Percentiles rank a stretch among this genome's conserved stretches.
Conservation (phyloP, 306 rosid genomes). For the Luffa acutangula region DNA sequence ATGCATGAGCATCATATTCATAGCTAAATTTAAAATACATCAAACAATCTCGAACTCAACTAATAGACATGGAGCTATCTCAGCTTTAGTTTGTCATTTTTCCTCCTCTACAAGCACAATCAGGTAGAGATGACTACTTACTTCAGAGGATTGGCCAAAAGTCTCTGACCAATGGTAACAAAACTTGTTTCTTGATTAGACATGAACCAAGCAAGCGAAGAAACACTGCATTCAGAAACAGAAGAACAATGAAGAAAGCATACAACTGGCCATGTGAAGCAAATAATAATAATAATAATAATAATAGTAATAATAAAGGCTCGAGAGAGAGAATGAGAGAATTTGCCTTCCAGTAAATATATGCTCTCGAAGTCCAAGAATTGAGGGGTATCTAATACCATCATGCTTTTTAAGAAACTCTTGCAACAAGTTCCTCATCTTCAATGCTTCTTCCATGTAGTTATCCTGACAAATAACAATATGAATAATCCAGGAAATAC, state of each 20-base stretch:
- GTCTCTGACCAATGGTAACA: conserved; percentile 95
- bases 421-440: conserved; percentile 91
- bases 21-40: neutral
- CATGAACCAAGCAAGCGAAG: conserved; percentile 99
- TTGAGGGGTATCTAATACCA: conserved; percentile 79
- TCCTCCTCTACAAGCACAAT: neutral
- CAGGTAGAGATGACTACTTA: conserved; percentile 24
- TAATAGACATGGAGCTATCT: neutral
- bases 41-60: neutral
- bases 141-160: conserved; percentile 91
- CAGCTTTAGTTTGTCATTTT: neutral
- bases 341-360: conserved; percentile 88
- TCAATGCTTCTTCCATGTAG: conserved; percentile 97
- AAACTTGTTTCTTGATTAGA: conserved; percentile 99
- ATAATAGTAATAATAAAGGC: neutral
- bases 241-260: conserved; percentile 11
- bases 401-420: conserved; percentile 85
- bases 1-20: neutral
- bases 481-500: conserved; percentile 7
- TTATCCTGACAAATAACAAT: conserved; percentile 48
- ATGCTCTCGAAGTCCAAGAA: conserved; percentile 96
- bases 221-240: conserved; percentile 59
- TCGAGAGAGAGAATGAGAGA: neutral
- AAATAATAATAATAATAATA: neutral
- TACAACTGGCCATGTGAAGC: neutral